Conservation (phyloP, 2,329 filamentous ascomycete genomes). For the Aspergillus brasiliensis region DNA sequence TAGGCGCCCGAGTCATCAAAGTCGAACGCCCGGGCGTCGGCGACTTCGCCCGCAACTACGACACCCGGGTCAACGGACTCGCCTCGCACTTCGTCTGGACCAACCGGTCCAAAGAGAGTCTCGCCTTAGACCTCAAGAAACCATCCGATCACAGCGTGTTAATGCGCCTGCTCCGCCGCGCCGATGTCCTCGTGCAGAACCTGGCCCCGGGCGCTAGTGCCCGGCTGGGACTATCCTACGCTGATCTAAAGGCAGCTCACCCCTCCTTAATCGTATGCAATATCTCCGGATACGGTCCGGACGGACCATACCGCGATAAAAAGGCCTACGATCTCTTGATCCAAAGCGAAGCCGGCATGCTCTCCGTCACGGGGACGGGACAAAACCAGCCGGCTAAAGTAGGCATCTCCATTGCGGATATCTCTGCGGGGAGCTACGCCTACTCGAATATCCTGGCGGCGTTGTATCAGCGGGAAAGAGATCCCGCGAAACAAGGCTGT, state of each 20-base stretch:
- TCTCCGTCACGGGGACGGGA: constrained; percentile 54
- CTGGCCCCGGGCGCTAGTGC: constrained; percentile 54
- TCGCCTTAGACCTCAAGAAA: constrained; percentile 54
- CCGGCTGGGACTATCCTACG: constrained; percentile 53
- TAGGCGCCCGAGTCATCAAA: constrained; percentile 59
- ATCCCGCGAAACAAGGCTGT: constrained; percentile 46
- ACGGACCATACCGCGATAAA: constrained; percentile 56
- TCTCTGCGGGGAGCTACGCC: constrained; percentile 56
- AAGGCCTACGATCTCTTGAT: constrained; percentile 60
- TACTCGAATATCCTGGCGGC: constrained; percentile 56
- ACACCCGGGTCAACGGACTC: constrained; percentile 53
- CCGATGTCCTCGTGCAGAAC: constrained; percentile 59
- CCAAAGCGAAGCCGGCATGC: constrained; percentile 57
- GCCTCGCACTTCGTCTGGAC: constrained; percentile 60
- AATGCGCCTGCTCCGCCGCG: constrained; percentile 46
- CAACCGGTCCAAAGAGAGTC: constrained; percentile 57
- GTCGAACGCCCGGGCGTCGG: constrained; percentile 55
- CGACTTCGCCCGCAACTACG: constrained; percentile 57
- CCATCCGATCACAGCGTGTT: constrained; percentile 46
- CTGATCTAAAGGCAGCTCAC: constrained; percentile 45
- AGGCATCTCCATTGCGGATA: constrained; percentile 59
- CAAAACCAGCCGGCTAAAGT: constrained; percentile 51
- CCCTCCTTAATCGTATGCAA: constrained; percentile 56
- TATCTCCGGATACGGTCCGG: constrained; percentile 56
- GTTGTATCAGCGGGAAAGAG: constrained; percentile 52